Conservation (phyloP, 306 rosid genomes). For the Glycine latifolia region DNA sequence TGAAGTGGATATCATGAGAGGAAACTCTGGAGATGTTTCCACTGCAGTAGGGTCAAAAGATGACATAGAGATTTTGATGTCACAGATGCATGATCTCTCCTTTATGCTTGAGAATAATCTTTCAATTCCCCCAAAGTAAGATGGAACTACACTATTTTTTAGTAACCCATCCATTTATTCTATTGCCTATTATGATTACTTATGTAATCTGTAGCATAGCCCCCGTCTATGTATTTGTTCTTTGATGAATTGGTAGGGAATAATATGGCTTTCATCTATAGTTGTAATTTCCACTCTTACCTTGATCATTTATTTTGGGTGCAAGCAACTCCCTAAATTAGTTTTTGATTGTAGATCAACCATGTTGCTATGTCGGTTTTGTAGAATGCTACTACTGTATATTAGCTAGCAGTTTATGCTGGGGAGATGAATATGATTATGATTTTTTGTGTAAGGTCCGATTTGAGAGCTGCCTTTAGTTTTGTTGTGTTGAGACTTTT, state of each 20-base stretch:
- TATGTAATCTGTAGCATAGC: conserved; percentile 44
- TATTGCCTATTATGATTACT: conserved; percentile 17
- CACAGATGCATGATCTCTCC: conserved; percentile 91
- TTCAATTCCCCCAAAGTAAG: conserved; percentile 72
- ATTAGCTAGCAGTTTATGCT: neutral
- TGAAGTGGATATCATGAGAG: conserved; percentile 44
- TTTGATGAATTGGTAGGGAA: conserved; percentile 13
- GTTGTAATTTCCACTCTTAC: conserved; percentile 20
- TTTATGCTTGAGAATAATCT: conserved; percentile 85
- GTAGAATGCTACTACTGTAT: conserved; percentile 3
- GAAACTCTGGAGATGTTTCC: conserved; percentile 40
- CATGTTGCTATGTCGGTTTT: conserved; percentile 28
- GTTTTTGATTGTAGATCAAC: conserved; percentile 24
- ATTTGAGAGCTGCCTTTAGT: neutral
- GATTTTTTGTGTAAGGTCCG: neutral
- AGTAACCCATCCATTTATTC: conserved; percentile 36
- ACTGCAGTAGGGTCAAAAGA: conserved; percentile 54
- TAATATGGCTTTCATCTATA: neutral
- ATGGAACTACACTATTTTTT: conserved; percentile 42
- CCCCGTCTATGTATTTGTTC: conserved; percentile 29
- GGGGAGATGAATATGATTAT: conserved; percentile 7
- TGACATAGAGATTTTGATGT: conserved; percentile 64
- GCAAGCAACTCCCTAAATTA: neutral
- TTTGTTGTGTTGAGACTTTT: neutral
- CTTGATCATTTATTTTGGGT: conserved; percentile 16